Evolutionary conservation across 352 stramenopile genomes (phyloP).

Genomic region (Pythium dissotocum): DNA sequence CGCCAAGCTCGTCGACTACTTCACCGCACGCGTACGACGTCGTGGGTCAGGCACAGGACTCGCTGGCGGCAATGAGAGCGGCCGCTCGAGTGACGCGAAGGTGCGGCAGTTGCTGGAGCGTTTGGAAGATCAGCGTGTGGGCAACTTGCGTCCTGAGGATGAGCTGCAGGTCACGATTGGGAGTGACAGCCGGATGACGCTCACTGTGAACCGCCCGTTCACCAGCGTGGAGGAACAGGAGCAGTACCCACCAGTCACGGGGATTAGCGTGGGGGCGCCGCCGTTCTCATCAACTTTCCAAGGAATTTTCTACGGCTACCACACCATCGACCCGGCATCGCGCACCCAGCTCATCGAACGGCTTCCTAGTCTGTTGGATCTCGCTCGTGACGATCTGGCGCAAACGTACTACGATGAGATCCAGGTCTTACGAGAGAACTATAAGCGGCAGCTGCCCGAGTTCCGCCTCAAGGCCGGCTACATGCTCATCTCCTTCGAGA

Average conservation of each 20-base stretch:
- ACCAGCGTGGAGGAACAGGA: conserved; percentile 19
- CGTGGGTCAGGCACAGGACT: conserved; percentile 21
- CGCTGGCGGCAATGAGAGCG: conserved; percentile 1
- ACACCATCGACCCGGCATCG: conserved; percentile 55
- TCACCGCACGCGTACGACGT: conserved; percentile 45
- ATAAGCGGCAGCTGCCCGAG: conserved; percentile 76
- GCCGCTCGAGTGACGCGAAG: conserved; percentile 17
- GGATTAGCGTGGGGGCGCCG: conserved; percentile 36
- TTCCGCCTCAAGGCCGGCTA: conserved; percentile 84
- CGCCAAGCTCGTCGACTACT: conserved; percentile 49
- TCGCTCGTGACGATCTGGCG: conserved; percentile 74
- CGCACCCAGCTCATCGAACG: conserved; percentile 69
- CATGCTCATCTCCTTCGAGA: conserved; percentile 74
- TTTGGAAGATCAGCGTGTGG: conserved; percentile 33
- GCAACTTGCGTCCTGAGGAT: conserved; percentile 44
- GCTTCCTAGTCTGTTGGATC: conserved; percentile 63
- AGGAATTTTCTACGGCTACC: conserved; percentile 75
- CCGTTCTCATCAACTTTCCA: conserved; percentile 66
- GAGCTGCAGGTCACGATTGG: conserved; percentile 57
- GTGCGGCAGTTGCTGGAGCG: conserved; percentile 29
- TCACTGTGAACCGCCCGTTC: conserved; percentile 37
- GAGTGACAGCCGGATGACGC: conserved; percentile 39
- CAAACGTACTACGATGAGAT: conserved; percentile 88
- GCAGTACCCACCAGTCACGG: conserved; percentile 22
- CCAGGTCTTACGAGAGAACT: conserved; percentile 78